These are phyloP conservation scores for Yamadazyma buinensis DNA, from an alignment of 1,139 yeast species.

Conservation along the genomic window DNA sequence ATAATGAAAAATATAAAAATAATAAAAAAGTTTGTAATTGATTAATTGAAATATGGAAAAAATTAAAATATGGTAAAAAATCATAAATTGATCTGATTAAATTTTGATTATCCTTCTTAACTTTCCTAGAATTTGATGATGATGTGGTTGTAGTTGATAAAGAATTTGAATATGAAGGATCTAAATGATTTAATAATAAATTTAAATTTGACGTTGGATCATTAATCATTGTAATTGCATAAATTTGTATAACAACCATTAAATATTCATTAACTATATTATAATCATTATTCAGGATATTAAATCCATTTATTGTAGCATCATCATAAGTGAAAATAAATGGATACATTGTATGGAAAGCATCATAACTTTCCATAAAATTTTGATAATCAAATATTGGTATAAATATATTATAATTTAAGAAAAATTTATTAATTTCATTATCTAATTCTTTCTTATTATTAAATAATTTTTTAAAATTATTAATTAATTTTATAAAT, in stretches of 20 bases:
- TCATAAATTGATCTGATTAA: slow-evolving; percentile 40
- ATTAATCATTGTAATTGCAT: slow-evolving; percentile 46
- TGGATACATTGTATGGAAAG: slow-evolving; percentile 55
- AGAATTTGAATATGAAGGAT: slow-evolving; percentile 28
- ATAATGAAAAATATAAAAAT: slow-evolving; percentile 39
- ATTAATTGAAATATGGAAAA: slow-evolving; percentile 38
- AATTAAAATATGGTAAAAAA: slow-evolving; percentile 45
- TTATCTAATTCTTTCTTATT: slow-evolving; percentile 48
- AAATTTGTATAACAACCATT: slow-evolving; percentile 42
- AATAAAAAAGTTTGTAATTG: slow-evolving; percentile 43
- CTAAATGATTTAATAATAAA: slow-evolving; percentile 35
- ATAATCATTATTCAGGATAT: slow-evolving; percentile 49
- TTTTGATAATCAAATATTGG: slow-evolving; percentile 60
- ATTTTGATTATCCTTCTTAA: slow-evolving; percentile 9
- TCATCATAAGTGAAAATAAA: slow-evolving; percentile 49
- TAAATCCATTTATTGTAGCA: slow-evolving; percentile 48
- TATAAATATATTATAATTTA: slow-evolving; percentile 53
- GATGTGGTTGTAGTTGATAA: slow-evolving; percentile 7
- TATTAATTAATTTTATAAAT: slow-evolving; percentile 44
- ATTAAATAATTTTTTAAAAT: slow-evolving; percentile 42
- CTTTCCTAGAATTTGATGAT: slow-evolving; percentile 8
- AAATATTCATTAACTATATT: slow-evolving; percentile 49
- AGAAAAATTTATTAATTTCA: slow-evolving; percentile 50
- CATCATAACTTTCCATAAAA: slow-evolving; percentile 56
- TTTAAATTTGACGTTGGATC: slow-evolving; percentile 45